These are phyloP conservation scores for Delonix regia DNA, from an alignment of 306 rosid genomes.

Conservation along the genomic window DNA sequence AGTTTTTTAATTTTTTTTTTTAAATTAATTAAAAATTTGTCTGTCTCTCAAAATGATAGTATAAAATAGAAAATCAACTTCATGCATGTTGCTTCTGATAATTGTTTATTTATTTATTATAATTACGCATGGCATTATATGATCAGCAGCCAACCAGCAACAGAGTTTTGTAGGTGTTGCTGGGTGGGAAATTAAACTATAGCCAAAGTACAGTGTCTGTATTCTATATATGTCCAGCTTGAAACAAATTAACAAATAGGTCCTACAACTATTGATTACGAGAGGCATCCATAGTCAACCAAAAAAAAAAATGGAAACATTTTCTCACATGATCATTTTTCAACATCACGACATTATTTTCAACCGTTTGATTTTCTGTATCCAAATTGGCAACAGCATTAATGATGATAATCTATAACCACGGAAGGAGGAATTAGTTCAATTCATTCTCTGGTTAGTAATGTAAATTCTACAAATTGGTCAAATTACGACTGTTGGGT, in stretches of 20 bases:
- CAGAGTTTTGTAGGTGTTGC: not conserved
- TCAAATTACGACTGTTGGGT: conserved; percentile 29
- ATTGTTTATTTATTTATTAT: not conserved
- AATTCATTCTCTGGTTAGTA: conserved; percentile 4
- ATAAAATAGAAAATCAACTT: not conserved
- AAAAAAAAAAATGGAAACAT: not conserved
- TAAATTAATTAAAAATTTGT: not conserved
- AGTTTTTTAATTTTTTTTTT: not conserved
- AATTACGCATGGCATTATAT: not conserved
- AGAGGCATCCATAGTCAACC: not conserved
- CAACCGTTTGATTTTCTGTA: conserved; percentile 39
- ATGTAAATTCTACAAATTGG: conserved; percentile 27
- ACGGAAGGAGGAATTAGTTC: not conserved
- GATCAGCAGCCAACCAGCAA: not conserved
- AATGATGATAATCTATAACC: conserved; percentile 18
- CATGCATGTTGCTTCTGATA: conserved; percentile 1
- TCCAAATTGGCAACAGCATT: conserved; percentile 26
- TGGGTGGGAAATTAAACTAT: not conserved
- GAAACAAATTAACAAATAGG: conserved; percentile 16
- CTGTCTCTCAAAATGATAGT: not conserved
- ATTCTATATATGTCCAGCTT: conserved; percentile 21
- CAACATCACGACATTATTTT: conserved; percentile 27
- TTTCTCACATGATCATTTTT: conserved; percentile 29
- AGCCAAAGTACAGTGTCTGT: conserved; percentile 7
- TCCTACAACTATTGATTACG: not conserved